These are phyloP conservation scores for Lipomyces starkeyi DNA, from an alignment of 805 yeast genomes.

Conservation along the genomic window DNA sequence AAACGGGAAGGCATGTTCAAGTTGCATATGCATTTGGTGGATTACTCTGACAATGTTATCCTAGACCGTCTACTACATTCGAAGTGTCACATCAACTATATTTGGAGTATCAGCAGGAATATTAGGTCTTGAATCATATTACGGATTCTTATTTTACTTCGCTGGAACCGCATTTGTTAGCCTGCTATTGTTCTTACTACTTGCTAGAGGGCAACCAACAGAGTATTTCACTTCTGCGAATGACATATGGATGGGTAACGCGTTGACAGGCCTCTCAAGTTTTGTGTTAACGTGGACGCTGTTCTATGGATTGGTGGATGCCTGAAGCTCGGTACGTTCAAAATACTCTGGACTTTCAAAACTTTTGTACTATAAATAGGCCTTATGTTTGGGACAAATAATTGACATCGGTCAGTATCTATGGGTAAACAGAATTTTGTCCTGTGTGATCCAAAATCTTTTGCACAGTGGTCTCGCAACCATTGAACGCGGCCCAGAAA, in stretches of 20 bases:
- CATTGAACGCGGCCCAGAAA: too few relatives aligned
- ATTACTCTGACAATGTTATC: not conserved
- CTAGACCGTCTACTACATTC: slow-evolving; percentile 32
- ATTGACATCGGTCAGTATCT: not conserved
- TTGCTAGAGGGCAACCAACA: slow-evolving; percentile 48
- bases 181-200: slow-evolving; percentile 40
- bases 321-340: slow-evolving; percentile 7
- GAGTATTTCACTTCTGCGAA: slow-evolving; percentile 52
- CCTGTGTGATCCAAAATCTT: too few relatives aligned
- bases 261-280: slow-evolving; percentile 58
- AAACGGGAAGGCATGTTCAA: slow-evolving; percentile 28
- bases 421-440: too few relatives aligned
- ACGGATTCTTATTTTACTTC: slow-evolving; percentile 38
- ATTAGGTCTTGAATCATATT: slow-evolving; percentile 36
- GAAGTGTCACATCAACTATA: slow-evolving; percentile 35
- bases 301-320: slow-evolving; percentile 42
- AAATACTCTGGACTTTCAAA: too few relatives aligned
- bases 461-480: too few relatives aligned
- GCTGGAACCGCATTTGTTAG: slow-evolving; percentile 31
- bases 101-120: slow-evolving; percentile 39
- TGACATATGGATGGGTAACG: slow-evolving; percentile 52
- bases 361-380: too few relatives aligned
- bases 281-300: slow-evolving; percentile 66
- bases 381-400: not conserved
- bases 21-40: not conserved